Conservation (phyloP, 2,329 filamentous ascomycete genomes). For the Pyrenochaeta sp. region DNA sequence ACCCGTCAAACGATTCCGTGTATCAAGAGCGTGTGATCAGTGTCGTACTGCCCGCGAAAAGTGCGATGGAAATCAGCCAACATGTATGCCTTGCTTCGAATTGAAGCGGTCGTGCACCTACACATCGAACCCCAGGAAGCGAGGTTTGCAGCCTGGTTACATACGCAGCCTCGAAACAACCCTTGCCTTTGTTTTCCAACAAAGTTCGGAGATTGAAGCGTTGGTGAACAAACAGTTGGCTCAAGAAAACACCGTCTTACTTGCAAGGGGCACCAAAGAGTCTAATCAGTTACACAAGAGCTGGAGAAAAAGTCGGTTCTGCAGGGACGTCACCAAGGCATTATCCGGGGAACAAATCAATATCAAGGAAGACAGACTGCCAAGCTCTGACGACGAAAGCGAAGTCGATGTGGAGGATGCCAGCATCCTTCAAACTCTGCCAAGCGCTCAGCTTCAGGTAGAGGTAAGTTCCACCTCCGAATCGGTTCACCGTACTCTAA, state of each 20-base stretch:
- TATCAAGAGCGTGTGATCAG: slow-evolving; percentile 73
- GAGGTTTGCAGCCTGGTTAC: slow-evolving; percentile 73
- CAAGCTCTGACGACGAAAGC: slow-evolving; percentile 33
- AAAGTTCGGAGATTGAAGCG: slow-evolving; percentile 66
- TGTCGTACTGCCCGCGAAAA: slow-evolving; percentile 73
- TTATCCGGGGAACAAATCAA: slow-evolving; percentile 56
- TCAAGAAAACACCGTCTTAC: slow-evolving; percentile 57
- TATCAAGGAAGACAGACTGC: slow-evolving; percentile 12
- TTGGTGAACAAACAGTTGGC: slow-evolving; percentile 64
- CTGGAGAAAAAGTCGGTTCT: slow-evolving; percentile 70
- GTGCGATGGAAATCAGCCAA: slow-evolving; percentile 73
- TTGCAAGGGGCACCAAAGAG: slow-evolving; percentile 60
- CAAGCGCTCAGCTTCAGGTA: slow-evolving; percentile 8
- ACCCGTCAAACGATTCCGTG: slow-evolving; percentile 63
- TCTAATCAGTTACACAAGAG: slow-evolving; percentile 66
- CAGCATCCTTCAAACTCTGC: slow-evolving; percentile 11
- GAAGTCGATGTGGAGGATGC: slow-evolving; percentile 26
- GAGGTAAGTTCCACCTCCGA: slow-evolving; percentile 5
- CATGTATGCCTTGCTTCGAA: slow-evolving; percentile 70
- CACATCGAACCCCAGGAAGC: slow-evolving; percentile 75
- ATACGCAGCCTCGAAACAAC: slow-evolving; percentile 66
- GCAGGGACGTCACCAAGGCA: slow-evolving; percentile 68
- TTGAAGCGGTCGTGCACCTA: slow-evolving; percentile 74
- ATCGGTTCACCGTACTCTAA: background rate
- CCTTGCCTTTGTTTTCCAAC: slow-evolving; percentile 56